phyloP scores from a whole-genome alignment of 1,139 yeast species.

The Blastobotrys raffinosifermentans region DNA sequence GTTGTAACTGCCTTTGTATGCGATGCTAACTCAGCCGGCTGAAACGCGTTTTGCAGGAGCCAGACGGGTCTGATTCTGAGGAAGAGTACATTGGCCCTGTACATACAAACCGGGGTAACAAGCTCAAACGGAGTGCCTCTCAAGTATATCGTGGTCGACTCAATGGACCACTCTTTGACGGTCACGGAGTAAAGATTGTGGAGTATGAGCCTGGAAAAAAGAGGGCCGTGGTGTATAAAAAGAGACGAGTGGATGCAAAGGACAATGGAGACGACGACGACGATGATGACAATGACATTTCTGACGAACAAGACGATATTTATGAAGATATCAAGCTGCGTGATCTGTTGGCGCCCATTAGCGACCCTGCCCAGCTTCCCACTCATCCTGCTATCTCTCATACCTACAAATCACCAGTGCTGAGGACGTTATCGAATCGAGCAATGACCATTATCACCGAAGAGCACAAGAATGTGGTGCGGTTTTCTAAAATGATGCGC shows the following conservation, averaged over 20 bases:
- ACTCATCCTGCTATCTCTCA: constrained; percentile 63
- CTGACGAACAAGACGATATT: constrained; percentile 36
- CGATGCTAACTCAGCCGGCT: constrained; percentile 9
- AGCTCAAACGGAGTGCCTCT: constrained; percentile 46
- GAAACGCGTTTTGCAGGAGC: constrained; percentile 10
- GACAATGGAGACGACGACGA: constrained; percentile 14
- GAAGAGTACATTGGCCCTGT: constrained; percentile 21
- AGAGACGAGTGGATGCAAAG: constrained; percentile 18
- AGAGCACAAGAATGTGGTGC: constrained; percentile 70
- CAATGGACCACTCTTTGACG: constrained; percentile 32
- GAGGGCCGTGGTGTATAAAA: constrained; percentile 32
- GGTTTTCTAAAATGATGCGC: constrained; percentile 64
- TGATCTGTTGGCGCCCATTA: constrained; percentile 67
- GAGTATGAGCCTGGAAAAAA: constrained; percentile 30
- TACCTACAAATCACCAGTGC: constrained; percentile 51
- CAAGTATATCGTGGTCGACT: constrained; percentile 35
- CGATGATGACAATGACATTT: constrained; percentile 21
- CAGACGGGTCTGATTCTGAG: constrained; percentile 18
- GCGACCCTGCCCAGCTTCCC: constrained; percentile 74
- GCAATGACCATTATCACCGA: constrained; percentile 70
- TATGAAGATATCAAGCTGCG: constrained; percentile 42
- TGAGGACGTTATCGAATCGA: constrained; percentile 57
- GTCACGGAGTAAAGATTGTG: constrained; percentile 30
- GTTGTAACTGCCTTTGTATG: background rate
- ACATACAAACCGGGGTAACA: constrained; percentile 53